A percentile compares a stretch with the other conserved stretches of the same genome.
Conservation (phyloP, 192 early-diverging fungal genomes). For the Anaeromyces robustus region DNA sequence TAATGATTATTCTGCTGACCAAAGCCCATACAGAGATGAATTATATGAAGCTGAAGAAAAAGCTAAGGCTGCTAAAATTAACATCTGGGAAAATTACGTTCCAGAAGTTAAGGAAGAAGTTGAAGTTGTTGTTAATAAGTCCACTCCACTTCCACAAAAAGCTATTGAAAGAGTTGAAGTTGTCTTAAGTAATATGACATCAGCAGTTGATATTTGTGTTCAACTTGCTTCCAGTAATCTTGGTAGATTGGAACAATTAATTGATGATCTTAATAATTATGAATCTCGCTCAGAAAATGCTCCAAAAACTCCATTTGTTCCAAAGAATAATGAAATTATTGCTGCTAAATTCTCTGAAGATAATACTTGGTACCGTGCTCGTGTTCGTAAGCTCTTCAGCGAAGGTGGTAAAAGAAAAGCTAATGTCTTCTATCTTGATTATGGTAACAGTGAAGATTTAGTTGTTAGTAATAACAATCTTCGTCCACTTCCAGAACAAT, state of each 20-base stretch:
- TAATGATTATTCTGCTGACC: conserved; percentile 71
- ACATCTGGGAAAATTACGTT: conserved; percentile 53
- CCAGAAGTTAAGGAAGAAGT: conserved; percentile 27
- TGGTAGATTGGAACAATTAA: conserved; percentile 52
- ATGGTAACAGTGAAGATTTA: conserved; percentile 71
- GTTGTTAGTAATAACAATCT: conserved; percentile 48
- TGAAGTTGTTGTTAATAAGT: conserved; percentile 6
- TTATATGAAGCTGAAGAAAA: conserved; percentile 63
- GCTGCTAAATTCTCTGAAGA: conserved; percentile 79
- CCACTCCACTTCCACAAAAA: conserved; percentile 9
- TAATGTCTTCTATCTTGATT: conserved; percentile 80
- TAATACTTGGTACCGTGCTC: conserved; percentile 66
- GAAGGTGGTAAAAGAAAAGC: conserved; percentile 28
- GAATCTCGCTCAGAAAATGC: conserved; percentile 11
- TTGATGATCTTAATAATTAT: conserved; percentile 43
- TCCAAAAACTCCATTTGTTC: conserved; percentile 18
- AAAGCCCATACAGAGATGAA: conserved; percentile 48
- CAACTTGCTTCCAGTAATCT: conserved; percentile 48
- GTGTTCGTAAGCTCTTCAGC: conserved; percentile 43
- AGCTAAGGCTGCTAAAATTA: conserved; percentile 50
- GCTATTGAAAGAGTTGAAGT: conserved; percentile 14
- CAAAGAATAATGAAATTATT: conserved; percentile 52
- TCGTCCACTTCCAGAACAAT: conserved; percentile 57
- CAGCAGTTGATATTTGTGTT: conserved; percentile 31
- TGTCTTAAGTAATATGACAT: conserved; percentile 27